Evolutionary conservation across 2,329 filamentous ascomycete genomes (phyloP), one percentile per base, ranked within the genome.

Genomic region (Huntiella savannae): DNA sequence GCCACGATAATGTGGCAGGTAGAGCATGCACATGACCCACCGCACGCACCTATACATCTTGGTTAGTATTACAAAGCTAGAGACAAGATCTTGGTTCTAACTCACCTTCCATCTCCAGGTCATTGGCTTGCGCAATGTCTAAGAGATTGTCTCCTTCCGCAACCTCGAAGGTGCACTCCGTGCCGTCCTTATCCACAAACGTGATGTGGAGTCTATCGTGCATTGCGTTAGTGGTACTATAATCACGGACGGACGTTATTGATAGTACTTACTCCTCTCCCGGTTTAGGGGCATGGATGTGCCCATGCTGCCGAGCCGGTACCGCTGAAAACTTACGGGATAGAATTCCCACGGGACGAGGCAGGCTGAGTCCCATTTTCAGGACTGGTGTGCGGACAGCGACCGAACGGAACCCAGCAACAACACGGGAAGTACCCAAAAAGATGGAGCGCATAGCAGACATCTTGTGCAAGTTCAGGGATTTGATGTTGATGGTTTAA

Each of bases 71-170:
- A 16, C 16, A n/a, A 37, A 43, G 22, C 16, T 13, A 10, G 13
- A 7, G 13, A 36, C 6, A 39, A 15, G 47, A 39, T 36, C 43
- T 35, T 16, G 44, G n/a, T 22, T 11, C n/a, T 8, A 43, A 55
- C 63, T 50, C 59, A 73, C 74, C 87, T 68, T 98, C 91, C 88
- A 98, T 96, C 62, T 98, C 91, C 37, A 98, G 68, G 58, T 96
- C 88, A 62, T 96, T 75, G 40, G 82, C 84, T 60, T 95, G 88
- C 16, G 88, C 91, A 57, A 98, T 88, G 57, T 96, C 88, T 46
- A 98, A 71, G 46, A 98, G 68, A 61, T 98, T 98, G 62, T 94
- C 86, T 43, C 91, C 91, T 55, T 82, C 77, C 11, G 75, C 69
- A 6, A 95, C 88, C 50, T 80, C 77, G 56, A 95, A 75, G 50